phyloP scores from a whole-genome alignment of 495 filamentous ascomycete species.

The Trichocladium uniseriatum region DNA sequence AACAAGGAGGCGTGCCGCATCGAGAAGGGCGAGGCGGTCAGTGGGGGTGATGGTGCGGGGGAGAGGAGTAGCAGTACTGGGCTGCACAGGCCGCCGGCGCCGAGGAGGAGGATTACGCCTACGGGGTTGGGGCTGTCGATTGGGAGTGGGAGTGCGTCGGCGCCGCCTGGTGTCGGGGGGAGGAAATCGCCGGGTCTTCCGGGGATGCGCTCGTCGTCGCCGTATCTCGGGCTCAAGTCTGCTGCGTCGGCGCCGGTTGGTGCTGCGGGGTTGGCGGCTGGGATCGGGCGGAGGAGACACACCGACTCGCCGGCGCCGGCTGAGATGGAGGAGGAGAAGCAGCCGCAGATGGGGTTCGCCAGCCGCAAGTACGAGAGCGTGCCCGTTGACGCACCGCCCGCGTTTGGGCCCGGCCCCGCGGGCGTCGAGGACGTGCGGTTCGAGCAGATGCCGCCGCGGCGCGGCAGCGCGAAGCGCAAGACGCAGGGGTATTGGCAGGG shows the following conservation, averaged over 20 bases:
- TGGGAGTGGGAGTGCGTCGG: not conserved
- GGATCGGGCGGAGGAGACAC: conserved; percentile 6
- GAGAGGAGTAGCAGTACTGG: no score
- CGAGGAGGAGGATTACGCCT: not conserved
- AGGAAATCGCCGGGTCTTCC: not conserved
- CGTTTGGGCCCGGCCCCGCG: conserved; percentile 7
- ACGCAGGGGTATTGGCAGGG: conserved; percentile 45
- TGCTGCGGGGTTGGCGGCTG: not conserved
- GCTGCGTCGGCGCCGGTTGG: conserved; percentile 1
- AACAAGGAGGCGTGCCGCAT: conserved; percentile 37
- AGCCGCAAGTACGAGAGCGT: conserved; percentile 38
- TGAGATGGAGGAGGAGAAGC: conserved; percentile 14
- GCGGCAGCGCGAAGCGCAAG: conserved; percentile 41
- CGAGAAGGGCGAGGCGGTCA: conserved; percentile 27
- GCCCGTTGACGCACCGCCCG: conserved; percentile 21
- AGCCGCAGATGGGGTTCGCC: conserved; percentile 22
- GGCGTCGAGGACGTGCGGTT: conserved; percentile 28
- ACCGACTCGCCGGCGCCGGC: not conserved
- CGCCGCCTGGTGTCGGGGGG: not conserved
- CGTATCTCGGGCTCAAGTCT: not conserved
- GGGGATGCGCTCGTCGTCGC: not conserved
- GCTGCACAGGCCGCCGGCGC: not conserved
- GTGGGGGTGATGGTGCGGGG: not conserved
- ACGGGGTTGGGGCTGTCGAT: not conserved
- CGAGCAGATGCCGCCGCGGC: conserved; percentile 22